Evolutionary conservation across 345 rosid genomes (phyloP).

Genomic region (Euphorbia tirucalli): DNA sequence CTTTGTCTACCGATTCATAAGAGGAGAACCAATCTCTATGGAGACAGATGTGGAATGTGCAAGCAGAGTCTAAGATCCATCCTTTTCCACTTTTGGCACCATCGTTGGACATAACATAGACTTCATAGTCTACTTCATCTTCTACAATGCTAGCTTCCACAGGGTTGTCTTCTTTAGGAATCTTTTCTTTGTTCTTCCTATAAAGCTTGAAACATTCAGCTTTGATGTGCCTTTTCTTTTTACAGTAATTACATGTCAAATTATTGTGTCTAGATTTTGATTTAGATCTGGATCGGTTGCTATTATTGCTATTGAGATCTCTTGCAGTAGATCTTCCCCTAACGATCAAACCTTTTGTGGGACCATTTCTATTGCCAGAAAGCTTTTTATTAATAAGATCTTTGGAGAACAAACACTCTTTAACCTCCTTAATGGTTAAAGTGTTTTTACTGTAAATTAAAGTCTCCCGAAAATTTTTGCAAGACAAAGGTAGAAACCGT

Average conservation of each 20-base stretch:
- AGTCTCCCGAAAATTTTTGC: background rate
- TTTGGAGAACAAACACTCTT: background rate
- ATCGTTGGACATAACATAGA: no score
- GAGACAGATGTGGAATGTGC: background rate
- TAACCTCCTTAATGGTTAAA: background rate
- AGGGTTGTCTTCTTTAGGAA: no score
- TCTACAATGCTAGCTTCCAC: background rate
- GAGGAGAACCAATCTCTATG: background rate
- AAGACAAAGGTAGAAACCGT: background rate
- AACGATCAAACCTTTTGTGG: background rate
- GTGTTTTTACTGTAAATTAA: background rate
- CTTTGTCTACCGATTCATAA: background rate
- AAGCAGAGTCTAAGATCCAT: background rate
- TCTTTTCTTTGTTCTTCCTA: background rate
- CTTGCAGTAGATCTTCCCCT: background rate
- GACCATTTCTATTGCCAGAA: background rate
- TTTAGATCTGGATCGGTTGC: background rate
- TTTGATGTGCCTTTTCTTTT: background rate
- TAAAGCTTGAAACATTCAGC: background rate
- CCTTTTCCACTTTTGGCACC: background rate
- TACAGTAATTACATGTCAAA: background rate
- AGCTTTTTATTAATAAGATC: background rate
- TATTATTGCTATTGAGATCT: no score
- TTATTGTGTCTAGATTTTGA: background rate
- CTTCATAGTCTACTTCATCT: background rate